Percentiles rank a stretch among this genome's conserved stretches.
These are phyloP conservation scores for Fusarium clavum DNA, from an alignment of 2,329 filamentous ascomycete species.

Conservation along the genomic window DNA sequence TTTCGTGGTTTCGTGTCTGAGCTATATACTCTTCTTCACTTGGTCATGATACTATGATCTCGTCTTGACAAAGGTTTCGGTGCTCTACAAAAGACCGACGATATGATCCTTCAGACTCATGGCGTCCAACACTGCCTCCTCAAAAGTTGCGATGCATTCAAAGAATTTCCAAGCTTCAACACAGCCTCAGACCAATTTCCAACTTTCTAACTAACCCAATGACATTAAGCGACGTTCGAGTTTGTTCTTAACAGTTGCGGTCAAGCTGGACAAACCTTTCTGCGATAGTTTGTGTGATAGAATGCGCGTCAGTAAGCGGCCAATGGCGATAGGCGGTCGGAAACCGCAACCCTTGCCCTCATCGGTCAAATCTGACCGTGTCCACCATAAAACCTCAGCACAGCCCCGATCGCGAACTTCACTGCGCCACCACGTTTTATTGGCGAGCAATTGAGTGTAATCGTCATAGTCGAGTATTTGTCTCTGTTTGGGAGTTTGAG, in stretches of 20 bases:
- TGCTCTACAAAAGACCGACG: no score
- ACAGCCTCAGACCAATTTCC: background rate
- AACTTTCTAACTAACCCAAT: background rate
- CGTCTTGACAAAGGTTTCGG: no score
- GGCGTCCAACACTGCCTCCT: background rate
- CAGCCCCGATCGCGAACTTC: background rate
- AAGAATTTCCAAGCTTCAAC: background rate
- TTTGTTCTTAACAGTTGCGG: background rate
- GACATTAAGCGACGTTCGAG: background rate
- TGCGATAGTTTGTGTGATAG: background rate
- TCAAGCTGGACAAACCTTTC: background rate
- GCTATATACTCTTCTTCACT: background rate
- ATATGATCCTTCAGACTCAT: background rate
- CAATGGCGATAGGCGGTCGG: background rate
- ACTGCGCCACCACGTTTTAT: slow-evolving; percentile 3
- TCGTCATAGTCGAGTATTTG: background rate
- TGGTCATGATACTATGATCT: background rate
- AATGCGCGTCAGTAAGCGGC: background rate
- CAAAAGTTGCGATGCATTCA: background rate
- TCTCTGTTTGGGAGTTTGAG: background rate
- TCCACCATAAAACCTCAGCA: slow-evolving; percentile 2
- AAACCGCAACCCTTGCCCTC: background rate
- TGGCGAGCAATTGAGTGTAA: background rate
- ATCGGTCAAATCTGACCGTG: slow-evolving; percentile 7
- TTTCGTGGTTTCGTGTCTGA: rapidly evolving